Percentiles rank a stretch among this genome's conserved stretches.
These are phyloP conservation scores for Fusarium sp. DNA, from an alignment of 2,329 filamentous ascomycete species.

Conservation along the genomic window DNA sequence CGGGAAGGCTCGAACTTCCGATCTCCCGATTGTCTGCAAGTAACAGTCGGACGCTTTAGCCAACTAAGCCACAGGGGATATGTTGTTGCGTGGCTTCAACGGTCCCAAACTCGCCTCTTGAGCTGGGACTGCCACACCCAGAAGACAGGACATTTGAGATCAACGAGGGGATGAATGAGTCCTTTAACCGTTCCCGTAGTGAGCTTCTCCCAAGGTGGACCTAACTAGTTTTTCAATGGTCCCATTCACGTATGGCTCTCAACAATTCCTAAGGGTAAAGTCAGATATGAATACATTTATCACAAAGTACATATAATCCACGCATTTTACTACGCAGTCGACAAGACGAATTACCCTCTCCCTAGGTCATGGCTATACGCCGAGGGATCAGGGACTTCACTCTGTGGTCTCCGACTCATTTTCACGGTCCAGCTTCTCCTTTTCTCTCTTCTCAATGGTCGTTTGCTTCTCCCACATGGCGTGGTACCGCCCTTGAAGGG, in stretches of 20 bases:
- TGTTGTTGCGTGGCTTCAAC: neutral
- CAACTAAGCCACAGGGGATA: constrained; percentile 42
- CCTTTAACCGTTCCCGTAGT: neutral
- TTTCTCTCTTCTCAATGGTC: constrained; percentile 53
- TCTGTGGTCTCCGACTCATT: constrained; percentile 12
- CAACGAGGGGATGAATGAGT: neutral
- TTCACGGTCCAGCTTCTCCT: constrained; percentile 46
- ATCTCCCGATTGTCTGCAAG: constrained; percentile 45
- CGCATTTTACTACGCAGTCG: neutral
- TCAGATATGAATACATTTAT: neutral
- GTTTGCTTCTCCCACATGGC: constrained; percentile 67
- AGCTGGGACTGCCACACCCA: neutral
- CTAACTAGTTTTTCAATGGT: neutral
- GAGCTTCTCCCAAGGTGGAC: neutral
- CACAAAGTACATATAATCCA: neutral
- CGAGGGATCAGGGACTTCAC: neutral
- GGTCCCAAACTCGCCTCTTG: neutral
- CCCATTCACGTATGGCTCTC: neutral
- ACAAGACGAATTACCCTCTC: neutral
- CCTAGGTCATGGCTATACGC: neutral
- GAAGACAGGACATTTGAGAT: neutral
- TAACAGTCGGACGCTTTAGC: constrained; percentile 44
- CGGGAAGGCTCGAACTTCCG: constrained; percentile 48
- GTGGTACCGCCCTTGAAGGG: constrained; percentile 59
- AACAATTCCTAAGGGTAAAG: neutral